A percentile compares a stretch with the other conserved stretches of the same genome.
phyloP scores from a whole-genome alignment of 139 green algal species.

The Closterium sp. region DNA sequence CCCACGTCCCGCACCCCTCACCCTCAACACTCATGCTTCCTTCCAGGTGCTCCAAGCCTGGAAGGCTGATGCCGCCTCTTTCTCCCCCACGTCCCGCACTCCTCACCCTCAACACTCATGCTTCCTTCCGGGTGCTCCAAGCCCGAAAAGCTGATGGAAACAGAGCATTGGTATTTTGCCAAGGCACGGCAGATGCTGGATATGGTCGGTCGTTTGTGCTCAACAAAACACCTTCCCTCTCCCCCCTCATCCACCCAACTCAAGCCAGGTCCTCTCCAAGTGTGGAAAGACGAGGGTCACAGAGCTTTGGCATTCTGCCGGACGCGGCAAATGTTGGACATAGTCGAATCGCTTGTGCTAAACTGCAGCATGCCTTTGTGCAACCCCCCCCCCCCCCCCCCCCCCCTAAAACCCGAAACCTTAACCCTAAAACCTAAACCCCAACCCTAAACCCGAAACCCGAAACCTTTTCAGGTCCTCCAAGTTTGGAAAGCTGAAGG shows the following conservation, averaged over 20 bases:
- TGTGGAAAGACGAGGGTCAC: slow-evolving; percentile 80
- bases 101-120: background rate
- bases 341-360: slow-evolving; percentile 75
- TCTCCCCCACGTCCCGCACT: too few relatives aligned
- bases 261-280: background rate
- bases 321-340: slow-evolving; percentile 96
- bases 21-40: background rate
- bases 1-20: too few relatives aligned
- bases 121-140: slow-evolving; percentile 74
- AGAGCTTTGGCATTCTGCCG: slow-evolving; percentile 56
- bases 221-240: too few relatives aligned
- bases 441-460: background rate
- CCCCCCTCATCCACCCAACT: too few relatives aligned
- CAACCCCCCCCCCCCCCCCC: background rate
- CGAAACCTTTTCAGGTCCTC: slow-evolving; percentile 72
- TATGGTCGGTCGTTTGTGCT: too few relatives aligned
- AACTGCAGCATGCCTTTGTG: slow-evolving; percentile 54
- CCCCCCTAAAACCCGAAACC: too few relatives aligned
- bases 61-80: background rate
- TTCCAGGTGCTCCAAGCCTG: too few relatives aligned
- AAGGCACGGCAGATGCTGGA: too few relatives aligned
- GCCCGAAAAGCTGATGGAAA: too few relatives aligned
- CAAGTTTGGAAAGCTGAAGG: slow-evolving; percentile 72
- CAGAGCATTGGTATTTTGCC: too few relatives aligned
- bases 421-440: background rate